Conservation (phyloP, 495 filamentous ascomycete species). For the Xylaria intraflava region DNA sequence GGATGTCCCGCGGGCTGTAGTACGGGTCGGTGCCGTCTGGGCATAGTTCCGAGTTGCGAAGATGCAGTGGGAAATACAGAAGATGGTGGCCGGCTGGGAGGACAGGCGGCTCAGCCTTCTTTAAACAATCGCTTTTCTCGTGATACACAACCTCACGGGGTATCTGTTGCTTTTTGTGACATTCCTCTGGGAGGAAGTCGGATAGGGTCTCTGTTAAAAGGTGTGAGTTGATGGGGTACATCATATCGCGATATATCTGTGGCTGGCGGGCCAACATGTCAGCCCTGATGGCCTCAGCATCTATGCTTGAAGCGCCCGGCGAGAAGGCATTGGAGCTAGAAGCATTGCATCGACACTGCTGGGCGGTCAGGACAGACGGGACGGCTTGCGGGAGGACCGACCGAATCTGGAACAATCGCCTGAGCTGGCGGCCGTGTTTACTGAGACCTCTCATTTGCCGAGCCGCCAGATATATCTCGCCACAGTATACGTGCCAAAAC, state of each 20-base stretch:
- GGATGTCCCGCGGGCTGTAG: constrained; percentile 51
- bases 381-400: background rate
- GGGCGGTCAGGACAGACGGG: background rate
- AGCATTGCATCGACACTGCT: constrained; percentile 9
- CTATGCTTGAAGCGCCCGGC: background rate
- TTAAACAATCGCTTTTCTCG: background rate
- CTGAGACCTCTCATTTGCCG: constrained; percentile 1
- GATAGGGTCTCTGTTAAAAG: constrained; percentile 57
- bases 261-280: constrained; percentile 40
- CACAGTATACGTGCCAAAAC: background rate
- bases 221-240: constrained; percentile 57
- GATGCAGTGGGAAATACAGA: constrained; percentile 61
- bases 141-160: background rate
- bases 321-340: constrained; percentile 2
- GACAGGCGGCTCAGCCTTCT: background rate
- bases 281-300: constrained; percentile 13
- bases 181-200: constrained; percentile 46
- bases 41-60: constrained; percentile 48
- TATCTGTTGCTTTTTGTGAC: background rate
- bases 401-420: background rate
- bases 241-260: constrained; percentile 55
- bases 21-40: constrained; percentile 66
- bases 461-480: background rate
- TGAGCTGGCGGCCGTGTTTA: background rate
- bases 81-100: constrained; percentile 65